These are phyloP conservation scores for Gaeumannomyces sp. DNA, from an alignment of 2,329 filamentous ascomycete species.

Conservation along the genomic window DNA sequence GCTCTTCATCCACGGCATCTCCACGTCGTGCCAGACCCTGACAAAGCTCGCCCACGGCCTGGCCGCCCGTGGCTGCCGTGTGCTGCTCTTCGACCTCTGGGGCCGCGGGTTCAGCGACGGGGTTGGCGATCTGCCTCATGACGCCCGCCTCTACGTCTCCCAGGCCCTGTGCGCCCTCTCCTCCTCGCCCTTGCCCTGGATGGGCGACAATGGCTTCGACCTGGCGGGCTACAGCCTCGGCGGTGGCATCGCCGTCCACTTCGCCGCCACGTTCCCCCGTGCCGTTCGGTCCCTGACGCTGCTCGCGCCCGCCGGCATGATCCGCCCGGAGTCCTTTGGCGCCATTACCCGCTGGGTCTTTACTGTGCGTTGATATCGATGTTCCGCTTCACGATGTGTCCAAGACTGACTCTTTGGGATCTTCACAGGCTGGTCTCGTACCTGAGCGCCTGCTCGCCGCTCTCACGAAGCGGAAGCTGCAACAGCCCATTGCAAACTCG, in stretches of 20 bases:
- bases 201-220: constrained; percentile 49
- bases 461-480: constrained; percentile 42
- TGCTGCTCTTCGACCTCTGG: constrained; percentile 74
- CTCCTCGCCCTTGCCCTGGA: constrained; percentile 66
- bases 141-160: constrained; percentile 64
- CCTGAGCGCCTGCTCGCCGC: constrained; percentile 45
- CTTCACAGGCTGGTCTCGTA: constrained; percentile 36
- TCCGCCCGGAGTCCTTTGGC: constrained; percentile 51
- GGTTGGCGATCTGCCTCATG: constrained; percentile 61
- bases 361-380: constrained; percentile 18
- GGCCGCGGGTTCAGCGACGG: constrained; percentile 62
- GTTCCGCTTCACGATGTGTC: background rate
- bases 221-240: constrained; percentile 78
- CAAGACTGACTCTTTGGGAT: background rate
- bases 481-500: constrained; percentile 40
- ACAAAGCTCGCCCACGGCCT: constrained; percentile 60
- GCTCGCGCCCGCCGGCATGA: constrained; percentile 71
- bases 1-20: constrained; percentile 76
- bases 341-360: constrained; percentile 44
- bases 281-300: constrained; percentile 66
- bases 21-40: constrained; percentile 71
- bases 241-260: constrained; percentile 69
- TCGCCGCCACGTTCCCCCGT: constrained; percentile 65
- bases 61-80: constrained; percentile 61
- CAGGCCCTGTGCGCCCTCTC: constrained; percentile 66